Evolutionary conservation across 2,329 filamentous ascomycete genomes (phyloP).

Genomic region (Rutstroemia sp.): DNA sequence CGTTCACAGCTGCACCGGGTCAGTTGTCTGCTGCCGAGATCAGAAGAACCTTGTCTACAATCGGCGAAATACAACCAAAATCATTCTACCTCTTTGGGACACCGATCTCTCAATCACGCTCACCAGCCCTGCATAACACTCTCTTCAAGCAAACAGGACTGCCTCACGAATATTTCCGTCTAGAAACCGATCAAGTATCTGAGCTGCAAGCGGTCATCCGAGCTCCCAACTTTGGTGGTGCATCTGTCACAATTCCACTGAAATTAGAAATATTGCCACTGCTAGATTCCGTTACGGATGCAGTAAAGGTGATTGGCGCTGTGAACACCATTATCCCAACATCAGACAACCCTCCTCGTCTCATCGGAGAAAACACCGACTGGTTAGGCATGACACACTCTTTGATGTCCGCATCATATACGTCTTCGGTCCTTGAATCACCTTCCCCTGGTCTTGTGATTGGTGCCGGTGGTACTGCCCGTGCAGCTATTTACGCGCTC

Average conservation of each 20-base stretch:
- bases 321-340: conserved; percentile 85
- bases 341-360: conserved; percentile 32
- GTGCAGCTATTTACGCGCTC: conserved; percentile 84
- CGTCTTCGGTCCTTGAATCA: conserved; percentile 21
- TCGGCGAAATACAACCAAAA: conserved; percentile 70
- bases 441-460: conserved; percentile 66
- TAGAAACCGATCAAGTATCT: conserved; percentile 63
- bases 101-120: conserved; percentile 75
- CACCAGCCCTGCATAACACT: conserved; percentile 82
- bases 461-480: conserved; percentile 84
- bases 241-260: conserved; percentile 90
- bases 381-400: conserved; percentile 87
- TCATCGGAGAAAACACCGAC: conserved; percentile 90
- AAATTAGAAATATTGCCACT: conserved; percentile 82
- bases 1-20: conserved; percentile 87
- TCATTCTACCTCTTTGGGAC: conserved; percentile 84
- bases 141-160: conserved; percentile 72
- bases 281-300: conserved; percentile 71
- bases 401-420: conserved; percentile 37
- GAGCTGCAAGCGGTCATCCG: conserved; percentile 61
- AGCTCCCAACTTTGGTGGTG: conserved; percentile 74
- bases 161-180: conserved; percentile 70
- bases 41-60: conserved; percentile 64
- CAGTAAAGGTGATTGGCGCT: conserved; percentile 78
- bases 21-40: conserved; percentile 90